These are phyloP conservation scores for Tylopilus sp. DNA, from an alignment of 768 basidiomycete species.

Conservation along the genomic window DNA sequence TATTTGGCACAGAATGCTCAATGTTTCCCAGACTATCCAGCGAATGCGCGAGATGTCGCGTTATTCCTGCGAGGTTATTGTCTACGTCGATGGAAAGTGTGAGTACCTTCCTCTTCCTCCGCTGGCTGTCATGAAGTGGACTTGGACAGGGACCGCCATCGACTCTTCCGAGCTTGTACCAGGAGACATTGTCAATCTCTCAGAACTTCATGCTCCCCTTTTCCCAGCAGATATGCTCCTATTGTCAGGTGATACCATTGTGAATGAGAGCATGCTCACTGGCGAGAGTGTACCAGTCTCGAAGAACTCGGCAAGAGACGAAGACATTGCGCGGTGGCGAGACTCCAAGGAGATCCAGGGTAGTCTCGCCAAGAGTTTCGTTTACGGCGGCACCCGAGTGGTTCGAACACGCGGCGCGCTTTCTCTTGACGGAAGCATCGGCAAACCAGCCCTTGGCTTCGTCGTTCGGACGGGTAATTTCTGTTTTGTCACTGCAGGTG, in stretches of 20 bases:
- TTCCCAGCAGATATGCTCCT: conserved; percentile 92
- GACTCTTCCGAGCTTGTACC: conserved; percentile 83
- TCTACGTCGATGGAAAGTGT: conserved; percentile 73
- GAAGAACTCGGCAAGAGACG: conserved; percentile 81
- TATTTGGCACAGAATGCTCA: conserved; percentile 1
- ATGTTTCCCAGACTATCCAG: conserved; percentile 64
- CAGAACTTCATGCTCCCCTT: conserved; percentile 62
- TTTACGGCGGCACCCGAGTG: conserved; percentile 89
- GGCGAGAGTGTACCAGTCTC: conserved; percentile 98
- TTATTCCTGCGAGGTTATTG: conserved; percentile 74
- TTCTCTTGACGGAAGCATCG: conserved; percentile 48
- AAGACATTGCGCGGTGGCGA: conserved; percentile 68
- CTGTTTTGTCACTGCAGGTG: neutral
- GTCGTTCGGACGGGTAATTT: conserved; percentile 80
- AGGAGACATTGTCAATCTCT: conserved; percentile 91
- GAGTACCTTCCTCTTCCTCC: conserved; percentile 27
- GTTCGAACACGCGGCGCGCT: conserved; percentile 75
- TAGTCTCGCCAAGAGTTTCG: conserved; percentile 76
- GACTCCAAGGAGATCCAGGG: conserved; percentile 53
- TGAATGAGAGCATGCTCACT: conserved; percentile 99
- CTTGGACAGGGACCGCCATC: conserved; percentile 54
- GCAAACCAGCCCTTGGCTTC: conserved; percentile 68
- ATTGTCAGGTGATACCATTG: conserved; percentile 93
- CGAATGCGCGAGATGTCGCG: conserved; percentile 97
- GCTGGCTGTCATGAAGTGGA: neutral